Base-by-base conservation (phyloP, 2,329 filamentous ascomycete species). In the Aspergillus sp. region DNA sequence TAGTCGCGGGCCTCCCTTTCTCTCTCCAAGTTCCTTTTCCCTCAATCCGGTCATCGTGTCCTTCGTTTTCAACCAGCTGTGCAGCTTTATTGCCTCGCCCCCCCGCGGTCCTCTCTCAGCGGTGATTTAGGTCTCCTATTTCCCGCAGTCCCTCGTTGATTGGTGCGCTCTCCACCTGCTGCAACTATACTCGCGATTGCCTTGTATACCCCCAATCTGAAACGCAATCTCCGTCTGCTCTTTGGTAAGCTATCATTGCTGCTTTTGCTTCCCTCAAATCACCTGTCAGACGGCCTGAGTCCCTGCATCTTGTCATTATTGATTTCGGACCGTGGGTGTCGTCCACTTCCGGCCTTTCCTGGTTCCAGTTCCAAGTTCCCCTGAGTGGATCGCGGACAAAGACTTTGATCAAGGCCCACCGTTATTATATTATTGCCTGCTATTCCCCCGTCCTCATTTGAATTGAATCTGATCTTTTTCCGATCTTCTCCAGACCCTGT, bases 91-190 rank as follows among this genome's bases (percentile, higher is more conserved):
- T 52, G 46, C 40, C 58, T 50, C 37, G 19, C 30, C 51, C 52
- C 44, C 39, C 34, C 47, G 15, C 20, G 46, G 34, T 44, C 54
- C 37, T 41, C 51, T 45, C 42, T 55, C 45, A 47, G 57, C 51
- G 53, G 57, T 45, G 53, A 53, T 53, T 46, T 15, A 47, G 34
- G 44, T 41, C 51, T 40, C 48, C 54, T 46, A 20, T 53, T 53
- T 48, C 54, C 58, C 58, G 54, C 54, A 51, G 56, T 63, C 61
- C 48, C 51, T 63, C 61, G 56, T 63, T 61, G 40, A 59, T 53
- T 52, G 61, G 59, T 54, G 56, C 52, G 44, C 40, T 54, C 42
- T 34, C 27, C 57, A 24, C 27, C 33, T 48, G 27, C 12, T 48
- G 27, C 45, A 19, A 34, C 45, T 27, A 39, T 39, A 45, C 20